Evolutionary conservation across 257 asterid species (phyloP).

Genomic region (Scutellaria baicalensis): DNA sequence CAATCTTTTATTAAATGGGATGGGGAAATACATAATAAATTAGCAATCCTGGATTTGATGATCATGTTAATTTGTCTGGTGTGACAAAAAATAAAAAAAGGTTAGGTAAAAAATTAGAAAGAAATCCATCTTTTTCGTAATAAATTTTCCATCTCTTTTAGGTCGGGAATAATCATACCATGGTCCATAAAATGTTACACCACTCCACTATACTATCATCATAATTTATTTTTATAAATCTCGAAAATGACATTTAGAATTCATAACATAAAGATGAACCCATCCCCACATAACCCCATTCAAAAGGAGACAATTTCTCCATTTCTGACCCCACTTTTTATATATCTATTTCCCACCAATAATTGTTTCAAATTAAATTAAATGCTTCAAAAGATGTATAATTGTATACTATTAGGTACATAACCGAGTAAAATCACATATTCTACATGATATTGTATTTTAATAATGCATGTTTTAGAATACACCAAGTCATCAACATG

Average conservation of each 20-base stretch:
- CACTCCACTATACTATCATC: not conserved
- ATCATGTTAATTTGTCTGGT: conserved; percentile 16
- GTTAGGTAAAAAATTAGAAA: not conserved
- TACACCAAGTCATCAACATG: no score
- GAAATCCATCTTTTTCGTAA: conserved; percentile 9
- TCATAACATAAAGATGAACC: conserved; percentile 17
- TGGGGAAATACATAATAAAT: no score
- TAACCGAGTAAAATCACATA: no score
- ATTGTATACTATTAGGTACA: no score
- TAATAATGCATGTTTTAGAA: no score
- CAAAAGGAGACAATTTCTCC: conserved; percentile 19
- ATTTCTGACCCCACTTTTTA: conserved; percentile 21
- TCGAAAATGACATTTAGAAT: conserved; percentile 26
- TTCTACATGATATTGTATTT: no score
- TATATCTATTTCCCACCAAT: no score
- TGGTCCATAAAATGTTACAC: conserved; percentile 23
- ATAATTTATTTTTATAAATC: conserved; percentile 3
- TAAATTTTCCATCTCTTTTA: conserved; percentile 8
- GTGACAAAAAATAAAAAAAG: not conserved
- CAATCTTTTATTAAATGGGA: no score
- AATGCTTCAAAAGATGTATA: no score
- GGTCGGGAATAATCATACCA: conserved; percentile 28
- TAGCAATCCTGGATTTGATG: not conserved
- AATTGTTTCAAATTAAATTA: no score
- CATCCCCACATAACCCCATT: conserved; percentile 15